phyloP scores from a whole-genome alignment of 495 filamentous ascomycete species.

The Sporormia fimetaria region DNA sequence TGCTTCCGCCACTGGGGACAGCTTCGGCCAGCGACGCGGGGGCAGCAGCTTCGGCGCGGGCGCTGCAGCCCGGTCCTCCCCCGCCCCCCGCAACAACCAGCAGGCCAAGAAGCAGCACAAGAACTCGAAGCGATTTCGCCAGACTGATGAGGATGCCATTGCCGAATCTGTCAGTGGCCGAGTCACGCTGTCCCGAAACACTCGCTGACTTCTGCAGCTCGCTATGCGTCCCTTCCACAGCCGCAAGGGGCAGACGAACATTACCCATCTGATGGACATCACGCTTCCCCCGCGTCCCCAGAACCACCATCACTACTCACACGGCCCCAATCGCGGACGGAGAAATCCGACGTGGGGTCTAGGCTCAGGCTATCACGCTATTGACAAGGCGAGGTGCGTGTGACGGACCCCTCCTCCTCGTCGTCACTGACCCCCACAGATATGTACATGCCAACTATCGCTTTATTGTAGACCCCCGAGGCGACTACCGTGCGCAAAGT shows the following conservation, averaged over 20 bases:
- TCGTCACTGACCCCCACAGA: conserved; percentile 30
- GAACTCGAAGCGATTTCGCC: conserved; percentile 42
- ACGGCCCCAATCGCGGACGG: conserved; percentile 43
- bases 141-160: conserved; percentile 69
- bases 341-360: conserved; percentile 71
- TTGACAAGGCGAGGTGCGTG: conserved; percentile 74
- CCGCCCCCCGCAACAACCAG: conserved; percentile 62
- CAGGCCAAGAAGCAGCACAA: conserved; percentile 62
- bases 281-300: conserved; percentile 66
- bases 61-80: conserved; percentile 24
- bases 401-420: too few species aligned
- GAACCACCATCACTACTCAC: conserved; percentile 42
- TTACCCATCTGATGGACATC: conserved; percentile 93
- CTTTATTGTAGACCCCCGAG: conserved; percentile 79
- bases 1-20: conserved; percentile 27
- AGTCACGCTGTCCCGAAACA: not conserved
- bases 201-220: conserved; percentile 39
- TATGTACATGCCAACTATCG: conserved; percentile 97
- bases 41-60: conserved; percentile 53
- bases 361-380: conserved; percentile 82
- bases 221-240: conserved; percentile 74
- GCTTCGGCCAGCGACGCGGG: conserved; percentile 43
- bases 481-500: conserved; percentile 67
- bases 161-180: conserved; percentile 56
- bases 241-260: conserved; percentile 87